Percentiles rank a stretch among this genome's conserved stretches.
Evolutionary conservation across 495 filamentous ascomycete species (phyloP).

Genomic region (Rostrohypoxylon terebratum): DNA sequence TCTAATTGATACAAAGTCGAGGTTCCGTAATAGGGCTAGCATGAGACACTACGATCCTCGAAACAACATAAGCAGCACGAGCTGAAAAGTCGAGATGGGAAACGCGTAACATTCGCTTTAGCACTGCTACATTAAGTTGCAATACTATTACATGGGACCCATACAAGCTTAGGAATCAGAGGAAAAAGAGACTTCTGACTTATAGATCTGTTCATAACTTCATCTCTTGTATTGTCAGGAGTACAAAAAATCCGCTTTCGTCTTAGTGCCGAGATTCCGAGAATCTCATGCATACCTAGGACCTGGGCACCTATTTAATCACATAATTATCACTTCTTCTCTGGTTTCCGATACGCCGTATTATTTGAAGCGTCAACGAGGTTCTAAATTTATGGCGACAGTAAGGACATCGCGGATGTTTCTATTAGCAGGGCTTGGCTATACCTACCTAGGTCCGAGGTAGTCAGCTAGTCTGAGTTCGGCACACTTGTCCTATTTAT

Average conservation of each 20-base stretch:
- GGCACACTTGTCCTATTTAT: not conserved
- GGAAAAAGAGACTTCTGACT: not conserved
- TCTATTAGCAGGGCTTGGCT: not conserved
- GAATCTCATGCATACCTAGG: not conserved
- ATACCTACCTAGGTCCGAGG: no score
- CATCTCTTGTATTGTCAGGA: not conserved
- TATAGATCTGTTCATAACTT: not conserved
- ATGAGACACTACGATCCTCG: not conserved
- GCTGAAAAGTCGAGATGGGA: not conserved
- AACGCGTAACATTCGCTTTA: not conserved
- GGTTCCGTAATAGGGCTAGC: slow-evolving; percentile 6
- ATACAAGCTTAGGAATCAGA: not conserved
- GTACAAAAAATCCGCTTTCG: not conserved
- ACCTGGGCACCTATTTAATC: not conserved
- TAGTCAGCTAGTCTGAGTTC: not conserved
- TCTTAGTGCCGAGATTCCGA: not conserved
- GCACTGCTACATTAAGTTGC: not conserved
- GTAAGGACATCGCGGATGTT: not conserved
- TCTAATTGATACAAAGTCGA: not conserved
- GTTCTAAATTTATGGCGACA: not conserved
- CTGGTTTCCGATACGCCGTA: not conserved
- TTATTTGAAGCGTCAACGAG: not conserved
- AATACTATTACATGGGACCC: not conserved
- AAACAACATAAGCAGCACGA: not conserved
- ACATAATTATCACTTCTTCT: not conserved